phyloP scores from a whole-genome alignment of 2,329 filamentous ascomycete species.

The Byssoonygena ceratinophila region DNA sequence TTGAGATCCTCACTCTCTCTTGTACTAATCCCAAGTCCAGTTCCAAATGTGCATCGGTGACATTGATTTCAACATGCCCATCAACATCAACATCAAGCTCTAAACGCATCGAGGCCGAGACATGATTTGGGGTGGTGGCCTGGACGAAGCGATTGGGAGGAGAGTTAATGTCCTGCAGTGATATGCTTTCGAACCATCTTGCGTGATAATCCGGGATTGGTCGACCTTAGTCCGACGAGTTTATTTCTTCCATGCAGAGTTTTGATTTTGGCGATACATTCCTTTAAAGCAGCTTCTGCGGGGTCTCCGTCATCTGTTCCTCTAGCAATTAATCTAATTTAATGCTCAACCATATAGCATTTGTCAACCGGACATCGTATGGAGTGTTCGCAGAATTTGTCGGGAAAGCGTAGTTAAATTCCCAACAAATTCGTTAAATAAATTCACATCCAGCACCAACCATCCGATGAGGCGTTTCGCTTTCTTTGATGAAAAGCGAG shows the following conservation, averaged over 20 bases:
- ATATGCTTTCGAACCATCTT: not conserved
- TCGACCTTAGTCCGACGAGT: not conserved
- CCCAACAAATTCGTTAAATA: too few species aligned
- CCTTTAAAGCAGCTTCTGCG: slow-evolving; percentile 1
- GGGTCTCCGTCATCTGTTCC: not conserved
- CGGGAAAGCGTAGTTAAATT: too few species aligned
- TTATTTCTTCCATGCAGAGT: not conserved
- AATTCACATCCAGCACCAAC: too few species aligned
- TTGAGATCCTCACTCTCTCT: not conserved
- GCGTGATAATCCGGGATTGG: not conserved
- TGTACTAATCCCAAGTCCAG: slow-evolving; percentile 1
- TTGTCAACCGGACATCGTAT: not conserved
- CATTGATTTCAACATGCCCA: slow-evolving; percentile 18
- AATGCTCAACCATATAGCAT: not conserved
- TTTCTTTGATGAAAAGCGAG: too few species aligned
- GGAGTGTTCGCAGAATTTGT: not conserved
- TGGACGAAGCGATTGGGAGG: slow-evolving; percentile 2
- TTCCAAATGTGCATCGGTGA: slow-evolving; percentile 17
- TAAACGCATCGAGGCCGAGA: not conserved
- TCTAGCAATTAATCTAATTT: not conserved
- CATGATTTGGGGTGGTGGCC: not conserved
- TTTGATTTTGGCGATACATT: slow-evolving; percentile 1
- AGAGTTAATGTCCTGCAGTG: not conserved
- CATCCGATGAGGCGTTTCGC: too few species aligned
- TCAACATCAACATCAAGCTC: slow-evolving; percentile 16